Conservation (phyloP, 208 protist species). For the Borovskyia barvae region DNA sequence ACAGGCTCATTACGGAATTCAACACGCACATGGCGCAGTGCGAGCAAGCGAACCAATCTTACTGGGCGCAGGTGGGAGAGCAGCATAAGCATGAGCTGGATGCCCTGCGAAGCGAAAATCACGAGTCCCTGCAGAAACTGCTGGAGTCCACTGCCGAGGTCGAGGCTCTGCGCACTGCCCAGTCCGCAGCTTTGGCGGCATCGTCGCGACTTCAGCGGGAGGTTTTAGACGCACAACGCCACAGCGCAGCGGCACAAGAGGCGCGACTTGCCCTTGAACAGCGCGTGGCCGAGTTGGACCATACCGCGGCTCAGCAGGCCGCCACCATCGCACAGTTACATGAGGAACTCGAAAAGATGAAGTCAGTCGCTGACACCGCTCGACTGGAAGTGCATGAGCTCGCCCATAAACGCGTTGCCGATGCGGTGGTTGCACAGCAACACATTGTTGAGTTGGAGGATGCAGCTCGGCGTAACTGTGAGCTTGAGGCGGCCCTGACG, state of each 20-base stretch:
- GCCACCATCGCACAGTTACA: slow-evolving; percentile 11
- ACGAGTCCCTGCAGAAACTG: slow-evolving; percentile 4
- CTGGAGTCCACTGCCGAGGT: slow-evolving; percentile 7
- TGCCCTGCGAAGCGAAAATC: slow-evolving; percentile 12
- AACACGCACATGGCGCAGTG: slow-evolving; percentile 52
- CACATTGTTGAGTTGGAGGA: slow-evolving; percentile 9
- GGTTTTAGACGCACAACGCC: background rate
- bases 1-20: slow-evolving; percentile 37
- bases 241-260: background rate
- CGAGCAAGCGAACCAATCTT: slow-evolving; percentile 37
- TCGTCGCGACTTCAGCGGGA: slow-evolving; percentile 4
- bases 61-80: slow-evolving; percentile 24
- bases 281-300: background rate
- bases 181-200: background rate
- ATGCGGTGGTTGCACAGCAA: background rate
- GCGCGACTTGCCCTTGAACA: slow-evolving; percentile 4
- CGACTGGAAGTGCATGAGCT: background rate
- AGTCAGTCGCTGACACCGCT: background rate
- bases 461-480: no score
- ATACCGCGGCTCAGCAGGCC: slow-evolving; percentile 3
- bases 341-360: background rate
- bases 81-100: slow-evolving; percentile 26
- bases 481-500: slow-evolving; percentile 8
- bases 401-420: no score
- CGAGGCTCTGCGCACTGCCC: background rate